Evolutionary conservation across 2,329 filamentous ascomycete species (phyloP), one percentile per base, ranked within the genome.

Genomic region (Cladophialophora psammophila): DNA sequence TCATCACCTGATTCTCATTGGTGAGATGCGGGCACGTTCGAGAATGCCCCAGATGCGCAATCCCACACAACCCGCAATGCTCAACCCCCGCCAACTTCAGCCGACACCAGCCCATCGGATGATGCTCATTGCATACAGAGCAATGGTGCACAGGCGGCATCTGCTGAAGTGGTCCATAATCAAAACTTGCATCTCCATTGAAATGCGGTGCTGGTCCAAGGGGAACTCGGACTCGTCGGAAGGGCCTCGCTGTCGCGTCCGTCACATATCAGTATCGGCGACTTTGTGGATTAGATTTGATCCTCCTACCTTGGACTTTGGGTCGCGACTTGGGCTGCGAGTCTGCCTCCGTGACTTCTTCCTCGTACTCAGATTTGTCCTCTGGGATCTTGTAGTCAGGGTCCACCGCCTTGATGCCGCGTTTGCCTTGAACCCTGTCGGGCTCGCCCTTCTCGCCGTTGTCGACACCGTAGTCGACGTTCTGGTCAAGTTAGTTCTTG

Each of bases 31-130:
- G 86, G 73, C 90, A 92, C 8, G 82, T 83, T 36, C 85, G 81
- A 1, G 78, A 77, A 61, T 81, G 75, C 2, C 87, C 88, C 69
- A 82, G 86, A 73, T 90, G 88, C 1, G 86, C 85, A 26, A 87
- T 81, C 15, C 88, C 88, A 68, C 90, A 91, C 6, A 91, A 81
- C 6, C 84, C 84, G 76, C 90, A 92, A 71, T 84, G 78, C 72
- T 90, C 88, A 2, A 84, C 80, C 1, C 87, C 86, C 8, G 85
- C 84, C 5, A 82, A 70, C 74, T 88, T 89, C 36, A 90, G 78
- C 9, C 85, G 85, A 73, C 89, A 91, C 50, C 82, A 80, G n/a
- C 88, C 88, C 12, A 79, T 74, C 1, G 80, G 75, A 74, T 91
- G 89, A n/a, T 73, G 66, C 26, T 80, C 78, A 42, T 77, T 76